These are phyloP conservation scores for Rhodotorula kratochvilovae DNA, from an alignment of 768 basidiomycete species.

Conservation along the genomic window DNA sequence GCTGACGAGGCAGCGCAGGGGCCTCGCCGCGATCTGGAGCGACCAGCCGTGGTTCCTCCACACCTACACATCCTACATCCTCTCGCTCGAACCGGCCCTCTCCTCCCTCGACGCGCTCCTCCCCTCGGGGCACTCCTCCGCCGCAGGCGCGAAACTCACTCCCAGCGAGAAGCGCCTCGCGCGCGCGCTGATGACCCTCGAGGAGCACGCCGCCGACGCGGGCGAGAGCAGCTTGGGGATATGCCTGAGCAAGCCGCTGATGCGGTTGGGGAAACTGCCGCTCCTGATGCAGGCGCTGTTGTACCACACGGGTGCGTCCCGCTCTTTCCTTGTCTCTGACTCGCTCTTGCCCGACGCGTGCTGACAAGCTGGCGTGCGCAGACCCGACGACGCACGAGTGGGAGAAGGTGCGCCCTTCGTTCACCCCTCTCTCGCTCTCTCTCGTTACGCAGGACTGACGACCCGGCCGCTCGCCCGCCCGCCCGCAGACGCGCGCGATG, in stretches of 20 bases:
- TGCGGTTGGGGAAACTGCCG: conserved; percentile 92
- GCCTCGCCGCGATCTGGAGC: conserved; percentile 39
- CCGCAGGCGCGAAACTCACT: conserved; percentile 67
- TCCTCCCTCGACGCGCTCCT: conserved; percentile 79
- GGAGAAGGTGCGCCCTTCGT: conserved; percentile 53
- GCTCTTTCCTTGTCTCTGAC: neutral
- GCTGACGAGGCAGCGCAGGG: neutral
- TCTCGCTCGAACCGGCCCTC: conserved; percentile 87
- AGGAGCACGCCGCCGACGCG: conserved; percentile 71
- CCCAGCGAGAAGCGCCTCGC: conserved; percentile 64
- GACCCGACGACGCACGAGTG: conserved; percentile 97
- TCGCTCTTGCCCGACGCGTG: neutral
- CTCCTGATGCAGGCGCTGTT: conserved; percentile 94
- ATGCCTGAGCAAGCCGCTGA: conserved; percentile 93
- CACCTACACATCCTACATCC: conserved; percentile 87
- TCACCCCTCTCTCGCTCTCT: too few relatives aligned
- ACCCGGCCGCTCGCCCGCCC: neutral
- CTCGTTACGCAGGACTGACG: too few relatives aligned
- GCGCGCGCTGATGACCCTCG: conserved; percentile 71
- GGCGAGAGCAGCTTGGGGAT: conserved; percentile 94
- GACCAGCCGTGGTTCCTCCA: conserved; percentile 61
- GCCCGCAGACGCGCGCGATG: conserved; percentile 72
- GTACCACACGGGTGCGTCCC: conserved; percentile 56
- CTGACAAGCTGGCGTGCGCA: conserved; percentile 51
- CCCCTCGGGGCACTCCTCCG: conserved; percentile 54